Base-by-base conservation (phyloP, 805 yeast species). In the Scheffersomyces stipitis region DNA sequence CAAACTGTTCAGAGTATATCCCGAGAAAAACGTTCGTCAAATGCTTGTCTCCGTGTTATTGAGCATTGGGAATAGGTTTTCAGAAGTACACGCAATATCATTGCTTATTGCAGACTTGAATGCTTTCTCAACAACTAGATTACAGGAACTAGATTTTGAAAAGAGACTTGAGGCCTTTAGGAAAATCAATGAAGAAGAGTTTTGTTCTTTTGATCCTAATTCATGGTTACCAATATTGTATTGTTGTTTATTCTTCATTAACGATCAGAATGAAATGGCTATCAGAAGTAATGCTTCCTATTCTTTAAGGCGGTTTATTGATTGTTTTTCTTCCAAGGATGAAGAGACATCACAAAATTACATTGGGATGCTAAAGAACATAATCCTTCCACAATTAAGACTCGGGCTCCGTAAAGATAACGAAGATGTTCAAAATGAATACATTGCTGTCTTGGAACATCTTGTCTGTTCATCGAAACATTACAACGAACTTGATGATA, bases 211-310 rank as follows among this genome's bases (percentile, higher is more conserved):
- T 2, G 53, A 75, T 0, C 65, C 75, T 1, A 29, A 60, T 3
- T 87, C 87, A 49, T 93, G 98, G 98, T 46, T 76, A 7, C 96
- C 96, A 3, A 51, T 93, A 3, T 38, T 93, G 15, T 75, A 83
- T 55, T 77, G 80, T 36, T 70, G 80, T 39, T 67, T 93, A 27
- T 88, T 65, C 52, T 86, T 77, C 54, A 75, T 93, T 39, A 79
- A 80, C 38, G 95, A 87, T 50, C 80, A 80, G 26, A 81, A 79
- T 10, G 99, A 91, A 58, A 67, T 84, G 33, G 82, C 96, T 0
- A 65, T 91, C 40, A 75, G 97, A 59, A 75, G 86, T 0, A 86
- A 86, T 52, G 86, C 96, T 2, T 62, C 86, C 0, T 80, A 75
- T 45, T 63, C 80, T 0, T 56, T 91, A 39, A 73, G 71, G 38